Conservation (phyloP, 2,329 filamentous ascomycete species). For the Clarireedia monteithiana region DNA sequence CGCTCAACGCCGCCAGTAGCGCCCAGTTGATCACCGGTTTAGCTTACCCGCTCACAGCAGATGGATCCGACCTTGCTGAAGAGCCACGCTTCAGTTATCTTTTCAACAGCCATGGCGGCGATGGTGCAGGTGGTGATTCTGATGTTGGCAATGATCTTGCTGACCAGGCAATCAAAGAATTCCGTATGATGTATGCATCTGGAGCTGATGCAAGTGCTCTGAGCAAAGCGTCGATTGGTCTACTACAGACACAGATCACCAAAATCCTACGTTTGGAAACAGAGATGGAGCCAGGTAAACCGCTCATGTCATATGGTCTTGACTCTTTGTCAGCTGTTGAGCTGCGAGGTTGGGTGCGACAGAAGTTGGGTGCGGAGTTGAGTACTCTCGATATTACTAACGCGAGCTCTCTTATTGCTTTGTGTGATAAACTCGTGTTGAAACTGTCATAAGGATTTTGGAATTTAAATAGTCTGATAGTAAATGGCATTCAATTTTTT, state of each 20-base stretch:
- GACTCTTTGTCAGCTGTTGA: conserved; percentile 17
- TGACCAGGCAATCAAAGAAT: not conserved
- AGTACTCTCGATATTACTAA: conserved; percentile 5
- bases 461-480: too few relatives aligned
- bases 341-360: conserved; percentile 13
- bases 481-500: too few relatives aligned
- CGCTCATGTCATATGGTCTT: conserved; percentile 11
- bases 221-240: not conserved
- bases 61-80: not conserved
- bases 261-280: not conserved
- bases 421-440: conserved; percentile 5
- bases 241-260: conserved; percentile 1
- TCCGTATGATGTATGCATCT: not conserved
- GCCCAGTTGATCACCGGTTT: not conserved
- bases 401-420: conserved; percentile 1
- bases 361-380: conserved; percentile 13
- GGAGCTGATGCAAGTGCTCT: not conserved
- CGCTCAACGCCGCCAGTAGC: not conserved
- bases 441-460: not conserved
- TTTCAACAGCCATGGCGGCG: not conserved
- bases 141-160: not conserved
- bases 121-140: not conserved
- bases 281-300: not conserved
- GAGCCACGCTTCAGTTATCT: not conserved
- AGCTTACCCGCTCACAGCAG: not conserved